Evolutionary conservation across 169 alveolate genomes (phyloP).

Genomic region (Ichthyophthirius multifiliis): DNA sequence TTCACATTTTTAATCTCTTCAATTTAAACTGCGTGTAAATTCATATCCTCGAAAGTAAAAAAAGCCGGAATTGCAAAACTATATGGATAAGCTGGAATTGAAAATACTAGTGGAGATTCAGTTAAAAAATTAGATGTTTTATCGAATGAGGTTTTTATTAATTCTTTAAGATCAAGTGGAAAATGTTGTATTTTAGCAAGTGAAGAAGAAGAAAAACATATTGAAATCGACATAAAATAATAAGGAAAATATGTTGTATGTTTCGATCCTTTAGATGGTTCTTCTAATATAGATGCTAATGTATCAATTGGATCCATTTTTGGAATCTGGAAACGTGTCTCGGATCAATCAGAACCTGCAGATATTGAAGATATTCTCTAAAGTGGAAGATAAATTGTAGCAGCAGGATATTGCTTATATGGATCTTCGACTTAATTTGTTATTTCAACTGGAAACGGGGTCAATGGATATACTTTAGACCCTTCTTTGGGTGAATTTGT

Average conservation of each 20-base stretch:
- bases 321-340: conserved; percentile 65
- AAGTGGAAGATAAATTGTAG: conserved; percentile 62
- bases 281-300: conserved; percentile 81
- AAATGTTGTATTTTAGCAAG: conserved; percentile 61
- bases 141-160: conserved; percentile 63
- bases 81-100: conserved; percentile 36
- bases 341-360: not conserved
- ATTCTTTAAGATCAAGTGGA: conserved; percentile 46
- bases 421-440: conserved; percentile 67
- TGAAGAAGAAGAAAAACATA: conserved; percentile 51
- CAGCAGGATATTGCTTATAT: conserved; percentile 73
- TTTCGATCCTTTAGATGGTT: conserved; percentile 88
- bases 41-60: conserved; percentile 24
- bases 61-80: conserved; percentile 45
- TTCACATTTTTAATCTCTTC: conserved; percentile 34
- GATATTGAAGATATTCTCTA: not conserved
- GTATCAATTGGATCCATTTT: conserved; percentile 85
- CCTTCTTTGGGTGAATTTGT: conserved; percentile 64
- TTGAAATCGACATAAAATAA: not conserved
- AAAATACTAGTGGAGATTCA: conserved; percentile 63
- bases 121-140: conserved; percentile 65
- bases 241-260: conserved; percentile 61
- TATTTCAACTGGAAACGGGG: conserved; percentile 49
- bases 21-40: conserved; percentile 44
- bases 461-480: conserved; percentile 67